Evolutionary conservation across 495 filamentous ascomycete species (phyloP), one percentile per base, ranked within the genome.

Genomic region (Hyaloscypha finlandica): DNA sequence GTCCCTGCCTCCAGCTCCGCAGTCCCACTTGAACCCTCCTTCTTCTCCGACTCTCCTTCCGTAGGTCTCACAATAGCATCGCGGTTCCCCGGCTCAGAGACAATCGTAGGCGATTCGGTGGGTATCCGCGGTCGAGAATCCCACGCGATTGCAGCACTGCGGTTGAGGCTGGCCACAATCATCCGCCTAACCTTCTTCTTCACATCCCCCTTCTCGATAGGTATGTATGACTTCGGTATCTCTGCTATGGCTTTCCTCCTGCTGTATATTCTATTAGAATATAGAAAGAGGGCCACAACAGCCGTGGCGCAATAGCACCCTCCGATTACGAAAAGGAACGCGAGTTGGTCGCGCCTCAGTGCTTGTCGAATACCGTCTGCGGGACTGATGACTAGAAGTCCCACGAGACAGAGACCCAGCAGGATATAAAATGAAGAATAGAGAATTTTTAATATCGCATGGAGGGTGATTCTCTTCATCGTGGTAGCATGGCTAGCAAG

Each of bases 251-350:
- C 88, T 39, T 81, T 90, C 45, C 92, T 86, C 72, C 90, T 94
- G 31, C 93, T 91, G 76, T 93, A 97, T n/a, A 98, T 85, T n/a
- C 96, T 83, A 31, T 87, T 86, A 37, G 89, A 85, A 69, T 97
- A 98, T 68, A 98, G 86, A 52, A 97, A 85, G 45, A 86, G 74
- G 31, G 90, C 83, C 60, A 94, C 73, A 29, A 91, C 53, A 45
- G 90, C 84, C 53, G 93, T 93, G 30, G 94, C 79, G 56, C 96
- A 73, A 74, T 96, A 94, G 70, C 84, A 84, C 55, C 92, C 89
- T 20, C 86, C 88, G 75, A 97, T 86, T 75, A 95, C 86, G 79
- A 97, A 92, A 70, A 96, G 86, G 77, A 96, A 92, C 78, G 88
- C 90, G 69, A 90, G 79, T 63, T 90, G 86, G 51, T 78, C 71